These are phyloP conservation scores for Gamarada debralockiae DNA, from an alignment of 495 filamentous ascomycete species.

Conservation along the genomic window DNA sequence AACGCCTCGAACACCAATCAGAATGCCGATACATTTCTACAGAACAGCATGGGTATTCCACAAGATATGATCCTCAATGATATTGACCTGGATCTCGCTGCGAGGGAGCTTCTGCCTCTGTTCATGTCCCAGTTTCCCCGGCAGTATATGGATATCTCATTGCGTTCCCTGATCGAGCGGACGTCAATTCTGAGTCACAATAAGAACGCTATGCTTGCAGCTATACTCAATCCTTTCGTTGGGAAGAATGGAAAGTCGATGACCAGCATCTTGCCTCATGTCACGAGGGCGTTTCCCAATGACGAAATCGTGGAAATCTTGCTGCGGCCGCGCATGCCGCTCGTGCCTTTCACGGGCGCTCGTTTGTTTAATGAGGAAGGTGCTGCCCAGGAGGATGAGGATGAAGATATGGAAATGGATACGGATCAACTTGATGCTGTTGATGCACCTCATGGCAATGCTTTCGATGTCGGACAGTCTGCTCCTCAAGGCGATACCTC, in stretches of 20 bases:
- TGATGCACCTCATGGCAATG: not conserved
- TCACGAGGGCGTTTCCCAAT: constrained; percentile 55
- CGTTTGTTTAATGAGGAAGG: constrained; percentile 20
- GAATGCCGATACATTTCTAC: constrained; percentile 56
- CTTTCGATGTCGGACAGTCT: not conserved
- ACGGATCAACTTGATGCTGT: not conserved
- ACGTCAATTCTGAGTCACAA: constrained; percentile 66
- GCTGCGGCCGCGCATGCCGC: constrained; percentile 62
- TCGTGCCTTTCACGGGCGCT: constrained; percentile 27
- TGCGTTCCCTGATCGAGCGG: constrained; percentile 70
- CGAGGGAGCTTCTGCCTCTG: constrained; percentile 55
- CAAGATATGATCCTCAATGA: not conserved
- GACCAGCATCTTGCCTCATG: constrained; percentile 72
- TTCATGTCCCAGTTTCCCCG: constrained; percentile 58
- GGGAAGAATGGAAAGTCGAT: constrained; percentile 52
- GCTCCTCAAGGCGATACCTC: not conserved
- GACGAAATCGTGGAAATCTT: constrained; percentile 67
- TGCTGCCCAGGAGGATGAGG: constrained; percentile 19
- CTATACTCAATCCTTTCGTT: constrained; percentile 69
- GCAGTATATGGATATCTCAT: constrained; percentile 53
- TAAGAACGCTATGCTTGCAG: constrained; percentile 69
- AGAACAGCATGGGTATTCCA: constrained; percentile 2
- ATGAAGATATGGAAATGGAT: constrained; percentile 19
- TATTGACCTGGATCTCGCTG: constrained; percentile 30
- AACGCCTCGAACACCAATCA: constrained; percentile 26